Evolutionary conservation across 1,284 basidiomycete species (phyloP).

Genomic region (Microbotryum lychnidis-dioicae): DNA sequence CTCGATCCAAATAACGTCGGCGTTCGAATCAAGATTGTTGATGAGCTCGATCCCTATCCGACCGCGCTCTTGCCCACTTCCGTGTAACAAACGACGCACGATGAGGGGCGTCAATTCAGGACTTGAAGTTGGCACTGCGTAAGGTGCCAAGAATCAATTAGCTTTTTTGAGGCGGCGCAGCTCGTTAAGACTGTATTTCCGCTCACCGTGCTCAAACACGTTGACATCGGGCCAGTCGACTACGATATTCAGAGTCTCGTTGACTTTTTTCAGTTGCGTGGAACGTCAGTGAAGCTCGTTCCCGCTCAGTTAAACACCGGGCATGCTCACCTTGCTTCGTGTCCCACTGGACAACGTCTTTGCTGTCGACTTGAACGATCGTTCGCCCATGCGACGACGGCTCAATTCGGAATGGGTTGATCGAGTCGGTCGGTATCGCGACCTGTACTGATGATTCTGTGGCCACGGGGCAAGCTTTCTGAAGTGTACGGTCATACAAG

Average conservation of each 20-base stretch:
- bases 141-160: too few species aligned
- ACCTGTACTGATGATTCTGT: conserved; percentile 44
- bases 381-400: conserved; percentile 1
- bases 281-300: too few species aligned
- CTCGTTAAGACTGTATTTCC: not conserved
- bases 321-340: conserved; percentile 2
- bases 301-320: too few species aligned
- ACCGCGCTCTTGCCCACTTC: conserved; percentile 68
- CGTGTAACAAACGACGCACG: conserved; percentile 59
- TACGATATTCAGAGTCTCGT: conserved; percentile 26
- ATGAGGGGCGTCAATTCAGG: conserved; percentile 28
- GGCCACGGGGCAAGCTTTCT: conserved; percentile 51
- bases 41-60: conserved; percentile 59
- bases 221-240: conserved; percentile 44
- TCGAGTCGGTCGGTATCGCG: conserved; percentile 18
- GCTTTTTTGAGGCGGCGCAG: not conserved
- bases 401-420: conserved; percentile 20
- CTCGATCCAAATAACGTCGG: conserved; percentile 70
- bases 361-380: not conserved
- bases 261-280: not conserved
- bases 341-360: conserved; percentile 18
- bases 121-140: too few species aligned
- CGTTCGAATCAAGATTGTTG: conserved; percentile 52
- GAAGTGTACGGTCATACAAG: conserved; percentile 61
- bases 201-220: conserved; percentile 42